A percentile compares a stretch with the other conserved stretches of the same genome.
These are phyloP conservation scores for Mrakia frigida DNA, from an alignment of 768 basidiomycete genomes.

Conservation along the genomic window DNA sequence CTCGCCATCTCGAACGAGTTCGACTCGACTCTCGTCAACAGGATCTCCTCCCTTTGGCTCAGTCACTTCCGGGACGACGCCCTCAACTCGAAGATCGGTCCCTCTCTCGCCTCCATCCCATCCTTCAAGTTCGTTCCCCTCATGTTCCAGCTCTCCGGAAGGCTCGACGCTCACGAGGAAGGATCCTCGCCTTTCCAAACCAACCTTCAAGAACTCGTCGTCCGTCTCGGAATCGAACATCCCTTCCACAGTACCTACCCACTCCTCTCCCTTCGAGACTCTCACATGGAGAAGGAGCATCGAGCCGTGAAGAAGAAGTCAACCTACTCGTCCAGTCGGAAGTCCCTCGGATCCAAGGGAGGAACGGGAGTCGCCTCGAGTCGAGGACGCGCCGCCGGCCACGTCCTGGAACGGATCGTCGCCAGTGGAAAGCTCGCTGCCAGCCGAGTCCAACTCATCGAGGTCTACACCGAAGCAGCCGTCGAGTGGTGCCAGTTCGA, in stretches of 20 bases:
- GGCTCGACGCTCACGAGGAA: slow-evolving; percentile 48
- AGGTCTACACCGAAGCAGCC: slow-evolving; percentile 34
- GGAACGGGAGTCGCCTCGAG: not conserved
- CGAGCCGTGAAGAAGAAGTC: not conserved
- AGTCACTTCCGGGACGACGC: slow-evolving; percentile 62
- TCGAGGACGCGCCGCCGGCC: slow-evolving; percentile 35
- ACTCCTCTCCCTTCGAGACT: slow-evolving; percentile 61
- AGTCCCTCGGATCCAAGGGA: not conserved
- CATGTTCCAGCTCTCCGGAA: slow-evolving; percentile 88
- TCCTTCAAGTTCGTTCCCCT: slow-evolving; percentile 86
- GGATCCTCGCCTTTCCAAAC: slow-evolving; percentile 50
- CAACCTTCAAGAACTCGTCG: slow-evolving; percentile 60
- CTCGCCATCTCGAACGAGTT: slow-evolving; percentile 63
- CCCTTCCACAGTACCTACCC: slow-evolving; percentile 92
- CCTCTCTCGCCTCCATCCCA: slow-evolving; percentile 57
- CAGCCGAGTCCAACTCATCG: slow-evolving; percentile 29
- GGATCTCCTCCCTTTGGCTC: slow-evolving; percentile 87
- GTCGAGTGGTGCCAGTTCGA: slow-evolving; percentile 35
- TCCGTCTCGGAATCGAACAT: slow-evolving; percentile 74
- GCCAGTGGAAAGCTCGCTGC: slow-evolving; percentile 6
- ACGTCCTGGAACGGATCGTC: slow-evolving; percentile 31
- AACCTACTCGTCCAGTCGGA: not conserved
- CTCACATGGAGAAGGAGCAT: not conserved
- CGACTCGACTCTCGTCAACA: slow-evolving; percentile 71
- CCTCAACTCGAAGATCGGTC: slow-evolving; percentile 45